Evolutionary conservation across 768 basidiomycete genomes (phyloP), one percentile per base, ranked within the genome.

Genomic region (Psilocybe cubensis): DNA sequence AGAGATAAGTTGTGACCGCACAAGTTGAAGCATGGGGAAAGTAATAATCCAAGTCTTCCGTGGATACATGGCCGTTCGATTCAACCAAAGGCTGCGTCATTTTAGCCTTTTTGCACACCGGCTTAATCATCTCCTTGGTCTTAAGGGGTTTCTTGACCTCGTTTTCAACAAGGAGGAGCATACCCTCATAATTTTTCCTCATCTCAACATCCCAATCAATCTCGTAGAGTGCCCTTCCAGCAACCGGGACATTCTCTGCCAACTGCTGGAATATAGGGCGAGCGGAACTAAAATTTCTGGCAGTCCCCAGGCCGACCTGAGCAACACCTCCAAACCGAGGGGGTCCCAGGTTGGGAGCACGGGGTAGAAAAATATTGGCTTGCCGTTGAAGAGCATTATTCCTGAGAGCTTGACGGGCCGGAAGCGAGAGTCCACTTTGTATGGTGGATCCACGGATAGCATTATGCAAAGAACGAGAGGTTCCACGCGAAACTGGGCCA

Each of bases 181-280:
- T 61, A 1, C 54, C 41, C 25, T 49, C 61, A 14, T 69, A 62
- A 59, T 83, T 80, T 70, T 85, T 77, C 59, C 74, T 78, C 62
- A 75, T 69, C 59, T 83, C 80, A 23, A 85, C 28, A 40, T 92
- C 85, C 79, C 84, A 83, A 66, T 92, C 89, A 0, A 83, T 85
- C 68, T 92, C 88, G 68, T 84, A 85, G 41, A 93, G 75, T 2
- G 92, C 87, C 24, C 93, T 82, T 8, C 82, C 83, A 1, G 84
- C 80, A n/a, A 95, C 73, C 6, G 93, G 92, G 0, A 91, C 85
- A 64, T 92, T 92, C 68, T 92, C 83, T 2, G 85, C 84, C 40
- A 95, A 70, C 67, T 89, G 86, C 68, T 92, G 86, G 76, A 94
- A 93, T 42, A 93, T 79, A 3, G 89, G 88, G 2, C 88, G 84